phyloP scores from a whole-genome alignment of 768 basidiomycete species.

The Zangia roseola region DNA sequence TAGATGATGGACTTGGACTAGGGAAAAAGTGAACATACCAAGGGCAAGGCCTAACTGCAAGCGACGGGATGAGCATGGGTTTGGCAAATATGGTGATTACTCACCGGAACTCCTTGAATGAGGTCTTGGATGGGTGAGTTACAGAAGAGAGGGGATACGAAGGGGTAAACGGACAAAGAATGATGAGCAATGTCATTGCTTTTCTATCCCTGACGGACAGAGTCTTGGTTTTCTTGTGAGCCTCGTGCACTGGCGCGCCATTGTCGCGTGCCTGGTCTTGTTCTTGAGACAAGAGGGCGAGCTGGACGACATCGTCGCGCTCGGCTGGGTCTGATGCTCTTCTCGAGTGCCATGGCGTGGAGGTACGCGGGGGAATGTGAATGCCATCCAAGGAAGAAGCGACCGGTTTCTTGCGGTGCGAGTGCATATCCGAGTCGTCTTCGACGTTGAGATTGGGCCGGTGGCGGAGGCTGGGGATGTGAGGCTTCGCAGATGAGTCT shows the following conservation, averaged over 20 bases:
- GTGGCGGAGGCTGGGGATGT: conserved; percentile 29
- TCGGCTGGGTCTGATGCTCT: conserved; percentile 24
- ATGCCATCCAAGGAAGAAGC: conserved; percentile 60
- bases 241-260: conserved; percentile 32
- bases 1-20: conserved; percentile 4
- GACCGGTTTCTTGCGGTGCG: conserved; percentile 47
- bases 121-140: conserved; percentile 47
- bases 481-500: conserved; percentile 28
- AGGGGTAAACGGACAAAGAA: conserved; percentile 68
- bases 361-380: conserved; percentile 54
- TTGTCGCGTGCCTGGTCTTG: conserved; percentile 49
- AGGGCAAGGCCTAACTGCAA: conserved; percentile 83
- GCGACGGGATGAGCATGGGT: conserved; percentile 5
- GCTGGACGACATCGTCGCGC: conserved; percentile 60
- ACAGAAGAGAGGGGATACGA: conserved; percentile 8
- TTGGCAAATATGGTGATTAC: conserved; percentile 29
- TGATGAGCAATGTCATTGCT: conserved; percentile 80
- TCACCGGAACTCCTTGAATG: conserved; percentile 87
- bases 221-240: conserved; percentile 40
- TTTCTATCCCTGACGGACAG: conserved; percentile 77
- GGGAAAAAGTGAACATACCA: conserved; percentile 41
- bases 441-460: conserved; percentile 39
- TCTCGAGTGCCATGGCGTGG: conserved; percentile 37
- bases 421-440: conserved; percentile 26
- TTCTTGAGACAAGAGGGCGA: conserved; percentile 54